A percentile compares a stretch with the other conserved stretches of the same genome.
These are phyloP conservation scores for Neurospora cerealis DNA, from an alignment of 495 filamentous ascomycete species.

Conservation along the genomic window DNA sequence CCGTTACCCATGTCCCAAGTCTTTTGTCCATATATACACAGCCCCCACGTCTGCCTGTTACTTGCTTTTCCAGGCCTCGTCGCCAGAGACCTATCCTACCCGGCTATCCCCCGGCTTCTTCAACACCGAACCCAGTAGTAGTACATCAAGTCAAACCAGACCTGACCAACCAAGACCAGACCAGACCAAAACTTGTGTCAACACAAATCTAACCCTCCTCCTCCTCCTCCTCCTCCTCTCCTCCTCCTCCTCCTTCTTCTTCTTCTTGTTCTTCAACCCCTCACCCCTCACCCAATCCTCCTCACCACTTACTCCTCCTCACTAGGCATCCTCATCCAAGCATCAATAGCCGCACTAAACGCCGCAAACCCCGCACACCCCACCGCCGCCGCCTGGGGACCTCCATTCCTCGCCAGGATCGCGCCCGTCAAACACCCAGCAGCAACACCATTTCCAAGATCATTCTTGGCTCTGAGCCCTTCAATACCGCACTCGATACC, in stretches of 20 bases:
- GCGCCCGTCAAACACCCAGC: constrained; percentile 91
- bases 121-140: background rate
- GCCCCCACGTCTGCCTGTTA: background rate
- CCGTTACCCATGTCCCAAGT: background rate
- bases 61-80: background rate
- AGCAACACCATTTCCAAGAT: constrained; percentile 76
- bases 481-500: constrained; percentile 96
- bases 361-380: constrained; percentile 94
- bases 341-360: constrained; percentile 91
- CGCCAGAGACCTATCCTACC: background rate
- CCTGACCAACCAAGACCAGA: background rate
- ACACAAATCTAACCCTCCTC: background rate
- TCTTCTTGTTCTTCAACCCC: background rate
- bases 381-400: constrained; percentile 79
- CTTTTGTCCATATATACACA: background rate
- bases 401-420: constrained; percentile 70
- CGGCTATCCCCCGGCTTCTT: background rate
- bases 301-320: constrained; percentile 32
- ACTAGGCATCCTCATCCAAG: constrained; percentile 64
- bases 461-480: constrained; percentile 84
- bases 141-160: background rate
- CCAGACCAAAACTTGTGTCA: background rate
- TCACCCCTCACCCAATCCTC: background rate
- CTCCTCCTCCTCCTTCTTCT: background rate
- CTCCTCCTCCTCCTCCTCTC: background rate